Conservation (phyloP, 2,329 filamentous ascomycete genomes). For the Trichoderma guizhouense region DNA sequence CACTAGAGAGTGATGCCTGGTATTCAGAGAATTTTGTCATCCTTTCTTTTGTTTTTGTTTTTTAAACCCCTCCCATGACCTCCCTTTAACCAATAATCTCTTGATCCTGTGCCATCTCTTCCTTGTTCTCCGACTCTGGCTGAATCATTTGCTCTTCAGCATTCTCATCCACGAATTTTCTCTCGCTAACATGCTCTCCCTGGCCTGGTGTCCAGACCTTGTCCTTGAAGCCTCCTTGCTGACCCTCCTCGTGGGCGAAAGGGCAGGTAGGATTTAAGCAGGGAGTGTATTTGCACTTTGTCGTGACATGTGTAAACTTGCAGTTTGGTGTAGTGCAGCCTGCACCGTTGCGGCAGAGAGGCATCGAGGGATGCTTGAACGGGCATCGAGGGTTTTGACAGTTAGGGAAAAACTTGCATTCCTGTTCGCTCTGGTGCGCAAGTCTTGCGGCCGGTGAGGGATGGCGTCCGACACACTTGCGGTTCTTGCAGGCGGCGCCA, state of each 20-base stretch:
- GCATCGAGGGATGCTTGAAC: conserved; percentile 85
- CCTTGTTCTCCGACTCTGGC: conserved; percentile 45
- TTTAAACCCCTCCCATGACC: conserved; percentile 15
- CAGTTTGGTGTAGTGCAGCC: conserved; percentile 79
- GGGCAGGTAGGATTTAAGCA: conserved; percentile 85
- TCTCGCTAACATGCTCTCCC: conserved; percentile 73
- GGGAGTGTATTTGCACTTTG: conserved; percentile 84
- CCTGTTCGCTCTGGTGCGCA: conserved; percentile 75
- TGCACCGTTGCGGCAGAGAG: conserved; percentile 84
- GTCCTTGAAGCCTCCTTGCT: conserved; percentile 78
- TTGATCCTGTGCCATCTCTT: conserved; percentile 40
- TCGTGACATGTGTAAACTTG: conserved; percentile 84
- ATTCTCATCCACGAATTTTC: conserved; percentile 77
- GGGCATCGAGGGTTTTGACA: conserved; percentile 84
- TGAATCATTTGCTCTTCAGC: conserved; percentile 70
- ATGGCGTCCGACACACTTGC: conserved; percentile 87
- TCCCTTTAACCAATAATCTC: conserved; percentile 37
- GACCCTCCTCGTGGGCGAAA: conserved; percentile 88
- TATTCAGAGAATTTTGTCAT: conserved; percentile 20
- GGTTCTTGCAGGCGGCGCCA: conserved; percentile 91
- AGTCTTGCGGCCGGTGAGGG: conserved; percentile 81
- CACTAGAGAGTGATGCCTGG: not conserved
- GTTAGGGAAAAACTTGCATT: conserved; percentile 89
- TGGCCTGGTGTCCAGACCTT: conserved; percentile 81
- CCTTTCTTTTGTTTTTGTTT: not conserved